Evolutionary conservation across 306 rosid genomes (phyloP).

Genomic region (Pyrus betulifolia): DNA sequence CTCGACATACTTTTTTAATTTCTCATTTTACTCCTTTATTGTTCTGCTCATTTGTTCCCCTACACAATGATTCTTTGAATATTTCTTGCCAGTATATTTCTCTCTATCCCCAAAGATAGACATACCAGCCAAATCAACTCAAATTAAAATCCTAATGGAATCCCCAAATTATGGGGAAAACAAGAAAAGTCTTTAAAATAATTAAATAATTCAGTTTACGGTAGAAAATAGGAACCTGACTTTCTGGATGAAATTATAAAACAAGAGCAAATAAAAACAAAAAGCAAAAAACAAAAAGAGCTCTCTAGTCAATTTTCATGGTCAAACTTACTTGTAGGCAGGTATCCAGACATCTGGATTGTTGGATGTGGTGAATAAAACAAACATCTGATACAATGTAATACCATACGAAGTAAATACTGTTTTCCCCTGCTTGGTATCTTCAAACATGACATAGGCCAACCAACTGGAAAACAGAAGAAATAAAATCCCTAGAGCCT

Average conservation of each 20-base stretch:
- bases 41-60: too few relatives aligned
- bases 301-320: constrained; percentile 7
- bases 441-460: constrained; percentile 93
- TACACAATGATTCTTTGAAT: neutral
- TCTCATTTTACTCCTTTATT: too few relatives aligned
- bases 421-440: constrained; percentile 72
- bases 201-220: neutral
- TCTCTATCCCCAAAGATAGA: neutral
- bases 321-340: constrained; percentile 81
- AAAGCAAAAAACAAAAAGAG: neutral
- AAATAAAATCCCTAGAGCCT: constrained; percentile 82
- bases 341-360: constrained; percentile 99
- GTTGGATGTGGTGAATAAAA: constrained; percentile 86
- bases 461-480: constrained; percentile 94
- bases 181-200: neutral
- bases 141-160: neutral
- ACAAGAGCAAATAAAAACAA: neutral
- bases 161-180: neutral
- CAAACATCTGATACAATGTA: constrained; percentile 74
- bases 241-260: neutral
- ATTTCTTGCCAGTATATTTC: neutral
- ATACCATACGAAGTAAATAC: constrained; percentile 75
- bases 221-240: neutral
- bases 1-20: neutral
- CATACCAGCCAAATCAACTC: neutral